Percentiles rank a stretch among this genome's conserved stretches.
Conservation (phyloP, 768 basidiomycete genomes). For the Lactifluus hygrophoroides region DNA sequence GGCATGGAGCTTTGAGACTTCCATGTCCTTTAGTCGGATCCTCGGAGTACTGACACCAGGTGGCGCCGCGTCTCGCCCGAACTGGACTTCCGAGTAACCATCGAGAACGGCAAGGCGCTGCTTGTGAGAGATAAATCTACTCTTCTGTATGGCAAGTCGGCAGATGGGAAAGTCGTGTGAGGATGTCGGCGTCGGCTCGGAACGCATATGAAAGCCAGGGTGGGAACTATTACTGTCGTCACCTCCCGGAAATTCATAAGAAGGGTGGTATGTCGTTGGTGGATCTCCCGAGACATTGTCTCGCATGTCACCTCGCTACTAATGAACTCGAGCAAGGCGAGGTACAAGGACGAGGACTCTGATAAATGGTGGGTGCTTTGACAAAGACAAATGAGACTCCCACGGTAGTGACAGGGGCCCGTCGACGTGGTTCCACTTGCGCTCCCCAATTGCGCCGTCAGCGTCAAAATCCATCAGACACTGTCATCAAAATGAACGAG, state of each 20-base stretch:
- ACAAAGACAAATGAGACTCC: slow-evolving; percentile 1
- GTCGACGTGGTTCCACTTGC: background rate
- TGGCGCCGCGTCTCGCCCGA: slow-evolving; percentile 61
- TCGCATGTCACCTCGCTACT: slow-evolving; percentile 21
- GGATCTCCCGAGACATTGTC: slow-evolving; percentile 10
- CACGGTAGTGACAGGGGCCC: background rate
- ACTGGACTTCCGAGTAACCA: slow-evolving; percentile 53
- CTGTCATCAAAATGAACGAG: slow-evolving; percentile 2
- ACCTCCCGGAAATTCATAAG: slow-evolving; percentile 54
- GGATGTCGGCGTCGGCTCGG: background rate
- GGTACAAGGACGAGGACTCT: background rate
- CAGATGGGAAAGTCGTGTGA: slow-evolving; percentile 21
- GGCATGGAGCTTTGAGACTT: slow-evolving; percentile 74
- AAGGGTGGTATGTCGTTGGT: slow-evolving; percentile 35
- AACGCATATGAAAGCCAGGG: background rate
- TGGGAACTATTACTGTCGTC: slow-evolving; percentile 4
- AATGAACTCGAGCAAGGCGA: background rate
- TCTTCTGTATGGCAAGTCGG: slow-evolving; percentile 33
- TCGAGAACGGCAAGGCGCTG: slow-evolving; percentile 55
- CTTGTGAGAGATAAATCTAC: slow-evolving; percentile 41
- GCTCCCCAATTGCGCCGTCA: too few species aligned
- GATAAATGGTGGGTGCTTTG: background rate
- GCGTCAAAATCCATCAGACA: background rate
- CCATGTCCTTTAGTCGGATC: slow-evolving; percentile 75
- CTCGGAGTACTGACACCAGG: slow-evolving; percentile 46